These are phyloP conservation scores for Candida ponderosae DNA, from an alignment of 805 yeast species.

Conservation along the genomic window DNA sequence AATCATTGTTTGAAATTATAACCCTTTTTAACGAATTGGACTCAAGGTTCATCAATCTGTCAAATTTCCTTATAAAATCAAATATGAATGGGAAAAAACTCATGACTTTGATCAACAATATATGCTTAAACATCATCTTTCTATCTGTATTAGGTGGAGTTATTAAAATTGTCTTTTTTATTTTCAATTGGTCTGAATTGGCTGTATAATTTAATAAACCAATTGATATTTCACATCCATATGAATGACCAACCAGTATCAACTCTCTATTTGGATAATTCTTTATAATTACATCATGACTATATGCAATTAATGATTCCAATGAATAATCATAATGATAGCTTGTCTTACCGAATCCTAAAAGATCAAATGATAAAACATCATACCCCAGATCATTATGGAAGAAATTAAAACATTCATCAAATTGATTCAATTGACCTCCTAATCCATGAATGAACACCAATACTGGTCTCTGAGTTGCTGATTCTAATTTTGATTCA, in stretches of 20 bases:
- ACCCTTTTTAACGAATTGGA: constrained; percentile 13
- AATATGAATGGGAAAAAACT: constrained; percentile 8
- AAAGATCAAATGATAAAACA: constrained; percentile 69
- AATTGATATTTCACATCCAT: constrained; percentile 55
- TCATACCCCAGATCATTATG: constrained; percentile 39
- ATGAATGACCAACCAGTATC: constrained; percentile 61
- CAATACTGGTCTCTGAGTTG: constrained; percentile 45
- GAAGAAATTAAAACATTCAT: constrained; percentile 33
- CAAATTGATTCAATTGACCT: constrained; percentile 84
- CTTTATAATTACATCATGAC: not conserved
- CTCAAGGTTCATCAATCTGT: constrained; percentile 16
- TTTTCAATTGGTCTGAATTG: not conserved
- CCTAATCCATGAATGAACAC: constrained; percentile 84
- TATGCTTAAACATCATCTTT: constrained; percentile 1
- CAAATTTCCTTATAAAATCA: constrained; percentile 16
- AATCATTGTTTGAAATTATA: constrained; percentile 9
- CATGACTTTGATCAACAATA: constrained; percentile 1
- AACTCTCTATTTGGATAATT: constrained; percentile 13
- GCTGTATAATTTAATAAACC: constrained; percentile 32
- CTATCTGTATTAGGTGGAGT: constrained; percentile 37
- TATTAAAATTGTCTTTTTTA: constrained; percentile 29
- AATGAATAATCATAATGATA: constrained; percentile 19
- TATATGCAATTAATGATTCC: constrained; percentile 5
- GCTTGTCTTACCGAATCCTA: constrained; percentile 68
- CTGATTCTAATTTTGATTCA: constrained; percentile 5